These are phyloP conservation scores for Aspergillus spinulosporus DNA, from an alignment of 2,329 filamentous ascomycete genomes.

Conservation along the genomic window DNA sequence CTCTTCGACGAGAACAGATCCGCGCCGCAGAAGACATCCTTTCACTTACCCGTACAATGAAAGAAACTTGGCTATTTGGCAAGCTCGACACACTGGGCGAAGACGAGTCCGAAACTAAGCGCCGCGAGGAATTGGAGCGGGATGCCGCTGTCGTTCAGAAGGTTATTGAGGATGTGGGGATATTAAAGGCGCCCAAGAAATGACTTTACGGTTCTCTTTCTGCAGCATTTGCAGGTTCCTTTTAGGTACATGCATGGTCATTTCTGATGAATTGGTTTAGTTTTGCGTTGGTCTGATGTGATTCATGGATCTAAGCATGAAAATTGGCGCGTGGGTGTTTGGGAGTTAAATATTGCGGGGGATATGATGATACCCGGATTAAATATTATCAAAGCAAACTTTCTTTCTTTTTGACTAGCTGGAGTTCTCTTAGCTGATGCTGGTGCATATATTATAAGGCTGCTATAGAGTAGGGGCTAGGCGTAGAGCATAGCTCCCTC, in stretches of 20 bases:
- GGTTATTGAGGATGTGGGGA: constrained; percentile 40
- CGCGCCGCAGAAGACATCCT: constrained; percentile 63
- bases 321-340: neutral
- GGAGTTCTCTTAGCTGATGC: too few relatives aligned
- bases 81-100: constrained; percentile 59
- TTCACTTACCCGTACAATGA: constrained; percentile 61
- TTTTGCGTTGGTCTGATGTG: neutral
- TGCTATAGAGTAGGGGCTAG: too few relatives aligned
- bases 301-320: neutral
- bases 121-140: constrained; percentile 48
- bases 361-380: neutral
- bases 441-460: too few relatives aligned
- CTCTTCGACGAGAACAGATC: constrained; percentile 43
- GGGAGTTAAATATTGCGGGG: neutral
- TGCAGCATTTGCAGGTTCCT: neutral
- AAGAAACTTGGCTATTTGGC: constrained; percentile 68
- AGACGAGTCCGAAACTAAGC: constrained; percentile 41
- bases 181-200: constrained; percentile 26
- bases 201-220: neutral
- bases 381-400: neutral
- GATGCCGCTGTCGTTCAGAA: constrained; percentile 50
- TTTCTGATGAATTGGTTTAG: neutral
- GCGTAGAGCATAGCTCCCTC: too few relatives aligned
- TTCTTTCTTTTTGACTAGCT: too few relatives aligned
- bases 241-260: too few relatives aligned